Evolutionary conservation across 306 rosid genomes (phyloP), one percentile per base, ranked within the genome.

Genomic region (Fagus crenata): DNA sequence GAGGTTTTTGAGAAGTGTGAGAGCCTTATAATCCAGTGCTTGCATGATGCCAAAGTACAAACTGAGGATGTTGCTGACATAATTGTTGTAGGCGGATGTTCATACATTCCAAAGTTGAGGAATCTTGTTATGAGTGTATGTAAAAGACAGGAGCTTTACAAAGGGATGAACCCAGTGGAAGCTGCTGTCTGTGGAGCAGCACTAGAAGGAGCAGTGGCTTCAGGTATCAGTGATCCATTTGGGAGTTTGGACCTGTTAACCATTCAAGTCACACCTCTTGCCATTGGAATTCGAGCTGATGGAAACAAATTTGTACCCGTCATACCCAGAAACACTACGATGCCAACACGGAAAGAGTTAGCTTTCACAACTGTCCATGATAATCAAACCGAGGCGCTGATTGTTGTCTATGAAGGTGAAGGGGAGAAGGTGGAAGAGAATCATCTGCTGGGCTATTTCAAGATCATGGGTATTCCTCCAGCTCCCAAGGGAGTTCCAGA

Each of bases 151-250:
- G 86, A 84, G 83, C 83, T 84, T 74, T 89, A 94, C 75, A 75
- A 84, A 68, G 93, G 86, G 43, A 81, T 90, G 77, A 82, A 92
- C 74, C 96, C 95, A 1, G 64, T 92, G 69, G 98, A 94, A 83
- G 96, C 96, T 74, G 90, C 95, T 0, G 96, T 92, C 65, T 77
- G 82, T 49, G 97, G 98, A 49, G 96, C 98, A 3, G 96, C 98
- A 22, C 79, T 90, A 53, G 93, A 92, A 86, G 98, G 97, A 79
- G 94, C 96, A 6, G 84, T 94, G 17, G 95, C 98, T 43, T 89
- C 94, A 2, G 97, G 96, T 22, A 63, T 87, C 41, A 82, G 76
- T 60, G 98, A 94, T 73, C 96, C 98, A 14, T 87, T 89, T 67
- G 97, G 97, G 65, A 89, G 63, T 73, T 83, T 92, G 76, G 98